Conservation (phyloP, 176 grass and related monocot species). For the Tuctoria greenei region DNA sequence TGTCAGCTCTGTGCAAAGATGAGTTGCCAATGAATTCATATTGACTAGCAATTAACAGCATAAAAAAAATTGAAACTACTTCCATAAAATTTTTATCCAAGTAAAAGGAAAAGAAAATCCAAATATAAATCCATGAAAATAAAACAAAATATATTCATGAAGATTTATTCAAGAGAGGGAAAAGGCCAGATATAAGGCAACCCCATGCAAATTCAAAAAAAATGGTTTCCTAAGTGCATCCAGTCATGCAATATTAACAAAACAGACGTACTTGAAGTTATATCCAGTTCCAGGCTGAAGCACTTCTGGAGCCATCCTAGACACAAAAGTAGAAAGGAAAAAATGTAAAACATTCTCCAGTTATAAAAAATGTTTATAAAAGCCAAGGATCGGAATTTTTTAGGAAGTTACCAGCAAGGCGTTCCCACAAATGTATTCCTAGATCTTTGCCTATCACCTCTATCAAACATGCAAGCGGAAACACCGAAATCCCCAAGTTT, state of each 20-base stretch:
- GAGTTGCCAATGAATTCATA: constrained; percentile 12
- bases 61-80: not conserved
- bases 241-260: not conserved
- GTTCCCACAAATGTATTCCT: constrained; percentile 99
- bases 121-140: not conserved
- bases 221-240: not conserved
- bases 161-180: not conserved
- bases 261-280: constrained; percentile 92
- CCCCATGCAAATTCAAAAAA: too few relatives aligned
- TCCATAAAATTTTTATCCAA: not conserved
- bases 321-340: constrained; percentile 28
- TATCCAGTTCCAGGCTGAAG: constrained; percentile 94
- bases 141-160: not conserved
- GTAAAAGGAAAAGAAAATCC: not conserved
- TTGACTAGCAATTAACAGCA: not conserved
- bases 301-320: constrained; percentile 99
- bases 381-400: constrained; percentile 8
- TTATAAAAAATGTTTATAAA: constrained; percentile 13
- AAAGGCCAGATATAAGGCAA: not conserved
- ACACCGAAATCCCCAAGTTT: constrained; percentile 99
- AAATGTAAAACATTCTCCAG: constrained; percentile 20
- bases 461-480: constrained; percentile 98
- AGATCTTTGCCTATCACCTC: constrained; percentile 90
- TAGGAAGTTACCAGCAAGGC: constrained; percentile 76
- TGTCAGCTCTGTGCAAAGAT: constrained; percentile 80